Conservation (phyloP, 768 basidiomycete genomes). For the Boletus reticuloceps region DNA sequence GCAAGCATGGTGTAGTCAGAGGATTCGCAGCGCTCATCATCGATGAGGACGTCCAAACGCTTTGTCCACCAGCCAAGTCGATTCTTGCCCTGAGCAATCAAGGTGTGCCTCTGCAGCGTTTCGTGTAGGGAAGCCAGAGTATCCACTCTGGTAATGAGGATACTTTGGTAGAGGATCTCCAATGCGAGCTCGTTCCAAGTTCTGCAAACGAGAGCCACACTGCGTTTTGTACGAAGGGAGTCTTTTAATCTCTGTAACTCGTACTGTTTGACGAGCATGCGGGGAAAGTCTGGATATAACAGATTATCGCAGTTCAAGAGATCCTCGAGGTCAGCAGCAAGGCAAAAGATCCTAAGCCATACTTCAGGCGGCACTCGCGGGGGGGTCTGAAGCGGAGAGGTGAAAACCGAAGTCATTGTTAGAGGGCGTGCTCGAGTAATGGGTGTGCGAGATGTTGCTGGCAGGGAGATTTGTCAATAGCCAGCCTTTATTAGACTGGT, state of each 20-base stretch:
- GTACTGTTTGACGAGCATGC: conserved; percentile 10
- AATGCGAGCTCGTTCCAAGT: conserved; percentile 21
- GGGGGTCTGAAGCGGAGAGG: not conserved
- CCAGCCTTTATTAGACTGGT: not conserved
- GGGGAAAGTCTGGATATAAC: conserved; percentile 19
- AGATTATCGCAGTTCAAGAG: conserved; percentile 10
- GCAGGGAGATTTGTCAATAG: not conserved
- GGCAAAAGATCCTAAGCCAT: conserved; percentile 26
- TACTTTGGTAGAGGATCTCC: conserved; percentile 22
- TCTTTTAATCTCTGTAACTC: conserved; percentile 16
- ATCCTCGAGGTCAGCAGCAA: conserved; percentile 14
- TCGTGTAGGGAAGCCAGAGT: conserved; percentile 13
- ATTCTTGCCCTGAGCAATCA: conserved; percentile 1
- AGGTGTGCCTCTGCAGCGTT: conserved; percentile 10
- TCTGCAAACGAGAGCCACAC: conserved; percentile 23
- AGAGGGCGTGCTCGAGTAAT: not conserved
- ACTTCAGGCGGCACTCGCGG: conserved; percentile 26
- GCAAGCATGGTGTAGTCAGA: conserved; percentile 24
- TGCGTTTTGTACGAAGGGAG: conserved; percentile 23
- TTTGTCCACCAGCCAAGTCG: conserved; percentile 27
- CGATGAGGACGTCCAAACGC: conserved; percentile 25
- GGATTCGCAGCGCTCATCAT: conserved; percentile 25
- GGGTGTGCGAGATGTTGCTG: not conserved
- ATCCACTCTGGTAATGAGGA: conserved; percentile 21
- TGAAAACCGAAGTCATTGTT: conserved; percentile 11